Evolutionary conservation across 805 yeast species (phyloP), one percentile per base, ranked within the genome.

Genomic region (Lachancea nothofagi): DNA sequence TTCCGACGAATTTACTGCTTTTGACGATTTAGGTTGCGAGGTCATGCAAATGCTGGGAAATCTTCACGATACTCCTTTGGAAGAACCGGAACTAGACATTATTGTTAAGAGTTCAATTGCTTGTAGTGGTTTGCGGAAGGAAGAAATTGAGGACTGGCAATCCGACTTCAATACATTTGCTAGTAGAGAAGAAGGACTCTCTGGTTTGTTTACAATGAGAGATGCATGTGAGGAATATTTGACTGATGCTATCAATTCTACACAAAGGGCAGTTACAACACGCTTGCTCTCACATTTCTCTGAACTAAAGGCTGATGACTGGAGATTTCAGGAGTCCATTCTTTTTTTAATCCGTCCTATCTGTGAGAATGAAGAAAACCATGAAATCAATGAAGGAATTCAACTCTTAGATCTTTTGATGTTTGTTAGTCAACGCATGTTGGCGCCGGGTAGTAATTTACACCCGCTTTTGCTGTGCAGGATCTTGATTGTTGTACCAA

Each of bases 111-210:
- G 65, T n/a, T 48, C 77, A 5, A 47, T 68, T 1, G 47, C 49
- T 3, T 56, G 74, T 7, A 58, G 77, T 5, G 51, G 59, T 8
- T 50, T 80, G 9, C 69, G 81, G 2, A 42, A 51, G 1, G 70
- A 66, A 4, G 59, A 65, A 0, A 72, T 67, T 25, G 71, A 70
- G 4, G 47, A 46, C n/a, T 84, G 80, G 70, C 56, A 60, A 3
- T 66, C 64, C 2, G 89, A 88, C 53, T 73, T 78, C 53, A 86
- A 88, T 52, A 61, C 59, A 3, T 87, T 77, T 57, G 83, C 86
- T 5, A 74, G 88, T 2, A 81, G 77, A 25, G 88, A 84, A 41
- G 70, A 85, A 2, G 96, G 87, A 1, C 68, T 88, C 23, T 64
- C 80, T 0, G 64, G 79, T 0, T 74, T 72, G 4, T 60, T 62